phyloP scores from a whole-genome alignment of 257 asterid genomes.

The Echium plantagineum region DNA sequence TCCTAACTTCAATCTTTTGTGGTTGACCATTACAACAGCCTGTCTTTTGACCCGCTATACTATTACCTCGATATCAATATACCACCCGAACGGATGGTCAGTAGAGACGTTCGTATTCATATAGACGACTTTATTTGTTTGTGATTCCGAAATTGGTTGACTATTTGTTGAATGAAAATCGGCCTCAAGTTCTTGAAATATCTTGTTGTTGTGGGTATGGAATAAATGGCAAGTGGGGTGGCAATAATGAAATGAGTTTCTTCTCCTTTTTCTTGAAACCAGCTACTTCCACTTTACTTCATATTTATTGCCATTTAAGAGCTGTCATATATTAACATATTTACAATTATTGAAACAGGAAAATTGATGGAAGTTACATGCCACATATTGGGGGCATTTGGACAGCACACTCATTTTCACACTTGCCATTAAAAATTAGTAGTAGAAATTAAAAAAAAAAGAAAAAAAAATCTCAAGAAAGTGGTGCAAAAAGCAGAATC shows the following conservation, averaged over 20 bases:
- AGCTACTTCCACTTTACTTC: no score
- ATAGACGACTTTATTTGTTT: no score
- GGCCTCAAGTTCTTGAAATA: background rate
- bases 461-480: slow-evolving; percentile 6
- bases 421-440: slow-evolving; percentile 47
- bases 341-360: slow-evolving; percentile 36
- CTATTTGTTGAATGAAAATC: background rate
- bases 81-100: no score
- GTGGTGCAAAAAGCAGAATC: slow-evolving; percentile 1
- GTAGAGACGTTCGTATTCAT: no score
- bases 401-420: slow-evolving; percentile 40
- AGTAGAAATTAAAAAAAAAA: slow-evolving; percentile 13
- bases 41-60: no score
- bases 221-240: background rate
- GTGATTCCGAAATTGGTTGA: slow-evolving; percentile 13
- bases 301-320: background rate
- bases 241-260: background rate
- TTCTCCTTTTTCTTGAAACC: background rate
- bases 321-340: background rate
- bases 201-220: background rate
- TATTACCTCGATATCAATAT: no score
- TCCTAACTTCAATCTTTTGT: slow-evolving; percentile 7
- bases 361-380: slow-evolving; percentile 81
- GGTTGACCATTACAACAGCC: no score
- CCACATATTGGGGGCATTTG: slow-evolving; percentile 58